Percentiles rank a stretch among this genome's conserved stretches.
Conservation (phyloP, 305 asterid species). For the Ruellia speciosa region DNA sequence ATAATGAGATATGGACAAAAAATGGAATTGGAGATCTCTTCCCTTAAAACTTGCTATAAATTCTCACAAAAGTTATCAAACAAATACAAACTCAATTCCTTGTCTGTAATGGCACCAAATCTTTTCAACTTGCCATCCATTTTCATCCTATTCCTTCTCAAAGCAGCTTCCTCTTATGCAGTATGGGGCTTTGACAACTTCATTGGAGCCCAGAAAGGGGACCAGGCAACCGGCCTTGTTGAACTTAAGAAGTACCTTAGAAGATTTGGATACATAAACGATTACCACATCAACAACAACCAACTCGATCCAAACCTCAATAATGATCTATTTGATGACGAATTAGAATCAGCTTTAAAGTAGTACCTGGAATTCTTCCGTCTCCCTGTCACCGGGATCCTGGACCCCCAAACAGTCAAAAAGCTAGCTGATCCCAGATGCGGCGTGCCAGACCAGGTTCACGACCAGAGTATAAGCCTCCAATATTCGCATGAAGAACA, state of each 20-base stretch:
- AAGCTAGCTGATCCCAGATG: not conserved
- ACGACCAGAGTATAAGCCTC: not conserved
- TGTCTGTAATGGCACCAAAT: too few relatives aligned
- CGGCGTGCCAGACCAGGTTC: not conserved
- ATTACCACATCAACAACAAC: not conserved
- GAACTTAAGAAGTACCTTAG: not conserved
- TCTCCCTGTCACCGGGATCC: not conserved
- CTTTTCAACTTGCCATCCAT: not conserved
- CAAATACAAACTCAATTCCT: too few relatives aligned
- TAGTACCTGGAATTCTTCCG: not conserved
- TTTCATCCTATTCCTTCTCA: not conserved
- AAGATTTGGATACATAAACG: not conserved
- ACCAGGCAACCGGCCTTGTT: not conserved
- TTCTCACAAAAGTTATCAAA: too few relatives aligned
- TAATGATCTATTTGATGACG: not conserved
- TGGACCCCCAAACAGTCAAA: not conserved
- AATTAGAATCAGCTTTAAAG: not conserved
- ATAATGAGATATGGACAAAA: too few relatives aligned
- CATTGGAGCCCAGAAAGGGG: not conserved
- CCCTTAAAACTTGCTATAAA: too few relatives aligned
- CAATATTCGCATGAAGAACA: not conserved
- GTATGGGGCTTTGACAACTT: not conserved
- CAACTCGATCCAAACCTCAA: not conserved
- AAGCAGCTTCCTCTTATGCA: not conserved
- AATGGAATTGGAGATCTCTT: too few relatives aligned